These are phyloP conservation scores for Colletotrichum navitas DNA, from an alignment of 2,329 filamentous ascomycete species.

Conservation along the genomic window DNA sequence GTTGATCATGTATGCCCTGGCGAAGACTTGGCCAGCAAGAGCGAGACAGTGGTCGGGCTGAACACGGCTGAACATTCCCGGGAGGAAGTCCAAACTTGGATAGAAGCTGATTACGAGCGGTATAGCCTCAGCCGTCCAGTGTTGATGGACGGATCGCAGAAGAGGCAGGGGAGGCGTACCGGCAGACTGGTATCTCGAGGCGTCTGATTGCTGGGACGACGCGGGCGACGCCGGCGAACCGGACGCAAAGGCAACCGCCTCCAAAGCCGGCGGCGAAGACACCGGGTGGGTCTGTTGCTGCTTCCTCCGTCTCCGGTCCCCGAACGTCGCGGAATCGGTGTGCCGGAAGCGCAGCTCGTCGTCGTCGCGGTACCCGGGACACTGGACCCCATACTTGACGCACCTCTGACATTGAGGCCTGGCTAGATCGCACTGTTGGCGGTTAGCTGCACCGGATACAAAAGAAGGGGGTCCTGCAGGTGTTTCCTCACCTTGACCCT, in stretches of 20 bases:
- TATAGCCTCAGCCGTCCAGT: conserved; percentile 56
- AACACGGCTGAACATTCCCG: conserved; percentile 47
- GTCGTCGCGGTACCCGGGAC: conserved; percentile 56
- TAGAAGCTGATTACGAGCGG: conserved; percentile 57
- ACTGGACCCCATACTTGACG: conserved; percentile 55
- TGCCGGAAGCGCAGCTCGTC: conserved; percentile 57
- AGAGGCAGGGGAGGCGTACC: conserved; percentile 1
- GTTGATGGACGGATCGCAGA: conserved; percentile 46
- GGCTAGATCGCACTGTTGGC: conserved; percentile 54
- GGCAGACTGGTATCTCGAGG: not conserved
- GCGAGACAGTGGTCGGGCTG: conserved; percentile 52
- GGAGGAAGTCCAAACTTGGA: conserved; percentile 52
- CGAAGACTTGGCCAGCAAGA: conserved; percentile 56
- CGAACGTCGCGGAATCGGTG: conserved; percentile 46
- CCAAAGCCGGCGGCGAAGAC: not conserved
- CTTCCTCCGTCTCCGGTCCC: conserved; percentile 50
- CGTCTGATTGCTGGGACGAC: not conserved
- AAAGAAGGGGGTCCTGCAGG: not conserved
- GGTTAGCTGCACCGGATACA: conserved; percentile 9
- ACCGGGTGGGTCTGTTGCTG: conserved; percentile 34
- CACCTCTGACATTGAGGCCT: conserved; percentile 56
- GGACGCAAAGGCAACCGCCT: conserved; percentile 8
- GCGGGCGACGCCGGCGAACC: conserved; percentile 17
- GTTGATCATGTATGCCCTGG: conserved; percentile 56
- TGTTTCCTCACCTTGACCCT: conserved; percentile 54